Conservation (phyloP, 2,329 filamentous ascomycete genomes). For the Sporothrix brunneoviolacea region DNA sequence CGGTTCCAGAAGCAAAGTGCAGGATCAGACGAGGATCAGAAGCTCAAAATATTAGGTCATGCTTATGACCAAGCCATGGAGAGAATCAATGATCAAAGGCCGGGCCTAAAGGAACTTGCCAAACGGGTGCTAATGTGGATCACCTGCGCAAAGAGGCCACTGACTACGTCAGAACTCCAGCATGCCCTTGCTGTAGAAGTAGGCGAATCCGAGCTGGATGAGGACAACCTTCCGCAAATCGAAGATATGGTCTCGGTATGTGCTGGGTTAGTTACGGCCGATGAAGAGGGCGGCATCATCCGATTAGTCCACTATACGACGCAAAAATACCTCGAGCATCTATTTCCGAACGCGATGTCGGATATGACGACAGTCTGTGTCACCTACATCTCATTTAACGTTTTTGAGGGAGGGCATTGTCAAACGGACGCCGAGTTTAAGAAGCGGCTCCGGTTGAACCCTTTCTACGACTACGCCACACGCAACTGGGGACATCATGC, state of each 20-base stretch:
- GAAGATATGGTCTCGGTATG: conserved; percentile 1
- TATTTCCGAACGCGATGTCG: background rate
- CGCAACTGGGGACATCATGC: conserved; percentile 1
- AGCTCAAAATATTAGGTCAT: background rate
- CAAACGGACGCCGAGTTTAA: background rate
- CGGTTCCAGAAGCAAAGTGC: too few relatives aligned
- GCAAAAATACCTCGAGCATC: background rate
- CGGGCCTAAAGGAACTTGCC: background rate
- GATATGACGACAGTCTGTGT: background rate
- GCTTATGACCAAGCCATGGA: background rate
- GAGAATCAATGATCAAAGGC: background rate
- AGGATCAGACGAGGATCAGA: too few relatives aligned
- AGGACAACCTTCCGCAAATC: background rate
- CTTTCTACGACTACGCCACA: background rate
- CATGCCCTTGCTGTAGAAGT: conserved; percentile 2
- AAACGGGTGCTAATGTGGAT: background rate
- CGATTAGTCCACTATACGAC: conserved; percentile 5
- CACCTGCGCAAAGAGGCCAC: background rate
- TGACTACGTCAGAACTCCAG: background rate
- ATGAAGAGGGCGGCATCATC: background rate
- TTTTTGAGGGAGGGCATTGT: too few relatives aligned
- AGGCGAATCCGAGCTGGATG: background rate
- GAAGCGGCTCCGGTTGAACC: background rate
- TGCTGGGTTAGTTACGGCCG: background rate
- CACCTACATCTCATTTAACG: background rate